These are phyloP conservation scores for Albizia julibrissin DNA, from an alignment of 306 rosid species.

Conservation along the genomic window DNA sequence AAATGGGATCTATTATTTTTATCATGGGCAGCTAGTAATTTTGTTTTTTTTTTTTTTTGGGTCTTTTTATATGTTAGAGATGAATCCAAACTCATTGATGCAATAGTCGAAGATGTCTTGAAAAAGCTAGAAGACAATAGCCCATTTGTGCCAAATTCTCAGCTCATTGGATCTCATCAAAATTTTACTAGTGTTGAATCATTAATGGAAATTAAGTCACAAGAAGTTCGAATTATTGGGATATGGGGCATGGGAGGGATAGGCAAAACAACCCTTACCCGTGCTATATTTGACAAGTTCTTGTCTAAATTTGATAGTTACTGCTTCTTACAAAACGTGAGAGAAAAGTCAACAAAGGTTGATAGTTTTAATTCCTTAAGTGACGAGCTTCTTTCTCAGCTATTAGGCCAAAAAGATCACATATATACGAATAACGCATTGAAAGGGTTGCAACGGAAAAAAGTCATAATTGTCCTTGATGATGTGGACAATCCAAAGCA, in stretches of 20 bases:
- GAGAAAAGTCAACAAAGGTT: background rate
- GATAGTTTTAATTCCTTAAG: background rate
- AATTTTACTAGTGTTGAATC: background rate
- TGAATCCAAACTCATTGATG: background rate
- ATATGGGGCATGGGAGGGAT: background rate
- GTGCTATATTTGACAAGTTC: background rate
- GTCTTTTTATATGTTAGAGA: background rate
- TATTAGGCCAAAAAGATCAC: background rate
- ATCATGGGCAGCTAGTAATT: background rate
- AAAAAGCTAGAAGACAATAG: background rate
- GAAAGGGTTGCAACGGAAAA: background rate
- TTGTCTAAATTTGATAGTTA: accelerated
- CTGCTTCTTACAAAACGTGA: background rate
- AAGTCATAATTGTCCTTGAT: background rate
- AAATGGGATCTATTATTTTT: too few species aligned
- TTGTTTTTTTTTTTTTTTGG: background rate
- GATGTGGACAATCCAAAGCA: background rate
- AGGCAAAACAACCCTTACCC: background rate
- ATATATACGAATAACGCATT: background rate
- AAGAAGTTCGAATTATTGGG: background rate
- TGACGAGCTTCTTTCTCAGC: background rate
- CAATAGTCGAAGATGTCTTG: background rate
- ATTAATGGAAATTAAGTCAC: background rate
- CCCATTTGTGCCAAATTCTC: background rate
- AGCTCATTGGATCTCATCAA: background rate